Evolutionary conservation across 345 rosid species (phyloP), one percentile per base, ranked within the genome.

Genomic region (Gossypium herbaceum): DNA sequence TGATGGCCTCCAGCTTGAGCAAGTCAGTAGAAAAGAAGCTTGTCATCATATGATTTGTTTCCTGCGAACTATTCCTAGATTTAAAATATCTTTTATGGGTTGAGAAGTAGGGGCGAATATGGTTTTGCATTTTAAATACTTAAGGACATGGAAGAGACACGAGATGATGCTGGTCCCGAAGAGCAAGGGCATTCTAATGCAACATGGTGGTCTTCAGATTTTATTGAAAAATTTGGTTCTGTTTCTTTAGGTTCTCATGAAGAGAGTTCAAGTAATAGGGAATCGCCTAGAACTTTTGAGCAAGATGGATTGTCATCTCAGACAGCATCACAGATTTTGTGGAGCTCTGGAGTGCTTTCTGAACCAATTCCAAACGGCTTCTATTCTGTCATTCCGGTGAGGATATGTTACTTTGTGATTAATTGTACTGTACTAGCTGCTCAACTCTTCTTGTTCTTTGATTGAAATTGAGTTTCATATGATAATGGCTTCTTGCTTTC

Each of bases 201-300:
- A 82, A 72, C 87, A 47, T 92, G 91, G 94, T 93, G 99, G 97
- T 88, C 94, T 83, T 84, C 93, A 84, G 99, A 92, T 78, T 88
- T 87, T 82, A 80, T 91, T 68, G 97, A 90, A 75, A 93, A 77
- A 56, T 86, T 93, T 79, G 89, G 82, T 72, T 90, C 94, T 79
- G 83, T 88, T 85, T 80, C 94, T 79, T 79, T 92, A 79, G 89
- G 81, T 79, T 87, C 97, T 45, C 91, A 85, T 85, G 63, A 59
- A 59, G 39, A 59, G 63, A 59, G 39, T 59, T 24, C 13, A 1
- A 59, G 39, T 59, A 16, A 56, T 78, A 87, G 76, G 82, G 89
- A 82, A 77, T 89, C 93, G 29, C 90, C 87, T 58, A 88, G 84
- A 82, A 84, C 79, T 84, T 82, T 77, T 75, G 97, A 84, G 72